phyloP scores from a whole-genome alignment of 2,329 filamentous ascomycete genomes.

The Pseudopyrenochaeta lycopersici region DNA sequence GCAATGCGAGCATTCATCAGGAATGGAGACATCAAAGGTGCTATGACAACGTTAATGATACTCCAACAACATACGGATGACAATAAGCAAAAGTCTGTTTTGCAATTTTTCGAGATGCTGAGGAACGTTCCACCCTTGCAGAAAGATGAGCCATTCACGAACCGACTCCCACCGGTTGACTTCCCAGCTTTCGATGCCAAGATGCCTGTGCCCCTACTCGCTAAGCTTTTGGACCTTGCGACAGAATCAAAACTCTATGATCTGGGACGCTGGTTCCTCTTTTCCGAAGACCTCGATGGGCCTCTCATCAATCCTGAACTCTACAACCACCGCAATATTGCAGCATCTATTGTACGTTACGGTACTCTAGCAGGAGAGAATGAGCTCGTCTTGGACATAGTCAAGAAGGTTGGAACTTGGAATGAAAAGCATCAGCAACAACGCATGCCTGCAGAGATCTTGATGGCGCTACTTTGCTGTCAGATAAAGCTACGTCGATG shows the following conservation, averaged over 20 bases:
- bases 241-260: slow-evolving; percentile 57
- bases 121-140: slow-evolving; percentile 21
- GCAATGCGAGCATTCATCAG: slow-evolving; percentile 51
- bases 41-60: slow-evolving; percentile 47
- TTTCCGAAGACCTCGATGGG: slow-evolving; percentile 62
- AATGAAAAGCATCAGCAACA: slow-evolving; percentile 27
- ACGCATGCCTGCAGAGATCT: slow-evolving; percentile 44
- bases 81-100: slow-evolving; percentile 54
- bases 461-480: slow-evolving; percentile 53
- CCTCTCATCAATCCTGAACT: slow-evolving; percentile 58
- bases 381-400: slow-evolving; percentile 42
- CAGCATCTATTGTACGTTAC: slow-evolving; percentile 64
- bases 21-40: slow-evolving; percentile 49
- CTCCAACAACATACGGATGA: slow-evolving; percentile 54
- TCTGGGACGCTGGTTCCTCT: slow-evolving; percentile 64
- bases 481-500: slow-evolving; percentile 53
- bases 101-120: slow-evolving; percentile 52
- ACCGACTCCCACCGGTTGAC: slow-evolving; percentile 46
- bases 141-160: slow-evolving; percentile 36
- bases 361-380: slow-evolving; percentile 60
- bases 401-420: slow-evolving; percentile 31
- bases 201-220: slow-evolving; percentile 59
- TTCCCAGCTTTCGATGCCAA: slow-evolving; percentile 56
- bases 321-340: slow-evolving; percentile 59
- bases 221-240: slow-evolving; percentile 60